These are phyloP conservation scores for Capsella bursapastoris DNA, from an alignment of 345 rosid genomes.

Conservation along the genomic window DNA sequence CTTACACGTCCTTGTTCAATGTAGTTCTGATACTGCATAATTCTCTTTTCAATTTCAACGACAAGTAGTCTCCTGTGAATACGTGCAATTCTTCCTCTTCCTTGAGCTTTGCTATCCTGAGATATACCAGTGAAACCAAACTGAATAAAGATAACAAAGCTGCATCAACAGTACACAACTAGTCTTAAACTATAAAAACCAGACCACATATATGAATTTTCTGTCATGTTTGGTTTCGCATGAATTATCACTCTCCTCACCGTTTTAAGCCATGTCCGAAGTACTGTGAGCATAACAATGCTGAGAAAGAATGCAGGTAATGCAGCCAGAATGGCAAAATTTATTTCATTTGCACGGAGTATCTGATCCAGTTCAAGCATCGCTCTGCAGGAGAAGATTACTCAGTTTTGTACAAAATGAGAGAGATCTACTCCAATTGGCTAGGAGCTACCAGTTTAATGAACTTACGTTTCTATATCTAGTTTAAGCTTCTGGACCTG, in stretches of 20 bases:
- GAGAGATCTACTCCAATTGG: slow-evolving; percentile 13
- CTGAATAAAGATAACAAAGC: slow-evolving; percentile 12
- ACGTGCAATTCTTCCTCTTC: slow-evolving; percentile 86
- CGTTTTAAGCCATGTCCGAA: slow-evolving; percentile 81
- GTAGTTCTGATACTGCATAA: slow-evolving; percentile 75
- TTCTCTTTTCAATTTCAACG: slow-evolving; percentile 81
- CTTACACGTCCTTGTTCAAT: slow-evolving; percentile 83
- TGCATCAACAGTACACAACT: slow-evolving; percentile 15
- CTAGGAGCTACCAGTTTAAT: slow-evolving; percentile 32
- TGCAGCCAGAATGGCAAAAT: slow-evolving; percentile 94
- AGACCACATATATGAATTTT: slow-evolving; percentile 20
- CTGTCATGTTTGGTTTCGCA: slow-evolving; percentile 21
- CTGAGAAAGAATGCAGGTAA: slow-evolving; percentile 93
- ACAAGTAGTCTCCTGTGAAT: slow-evolving; percentile 81
- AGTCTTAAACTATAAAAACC: slow-evolving; percentile 22
- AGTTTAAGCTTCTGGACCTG: slow-evolving; percentile 98
- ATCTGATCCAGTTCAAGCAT: slow-evolving; percentile 98
- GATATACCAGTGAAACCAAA: slow-evolving; percentile 26
- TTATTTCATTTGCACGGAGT: slow-evolving; percentile 94
- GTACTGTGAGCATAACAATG: slow-evolving; percentile 58
- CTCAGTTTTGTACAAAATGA: slow-evolving; percentile 25
- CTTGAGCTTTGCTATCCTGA: slow-evolving; percentile 92
- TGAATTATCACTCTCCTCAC: slow-evolving; percentile 42
- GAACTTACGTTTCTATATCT: slow-evolving; percentile 90
- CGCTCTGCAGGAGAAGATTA: slow-evolving; percentile 59